Conservation (phyloP, 768 basidiomycete species). For the Russula sp. region DNA sequence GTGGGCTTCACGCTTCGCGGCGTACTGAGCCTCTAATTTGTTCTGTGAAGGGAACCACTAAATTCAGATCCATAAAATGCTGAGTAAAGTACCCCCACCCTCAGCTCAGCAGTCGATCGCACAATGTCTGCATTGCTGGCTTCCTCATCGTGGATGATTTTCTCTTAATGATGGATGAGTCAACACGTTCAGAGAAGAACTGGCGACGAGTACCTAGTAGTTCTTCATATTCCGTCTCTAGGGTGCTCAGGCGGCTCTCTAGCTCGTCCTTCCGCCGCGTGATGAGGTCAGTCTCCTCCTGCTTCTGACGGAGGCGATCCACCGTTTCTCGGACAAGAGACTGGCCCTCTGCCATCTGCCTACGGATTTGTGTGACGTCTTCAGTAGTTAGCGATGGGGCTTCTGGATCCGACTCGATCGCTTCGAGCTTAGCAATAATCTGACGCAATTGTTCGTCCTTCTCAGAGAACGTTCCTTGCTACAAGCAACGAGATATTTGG, state of each 20-base stretch:
- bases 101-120: slow-evolving; percentile 85
- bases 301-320: slow-evolving; percentile 80
- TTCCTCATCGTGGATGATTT: slow-evolving; percentile 86
- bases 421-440: slow-evolving; percentile 77
- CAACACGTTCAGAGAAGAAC: slow-evolving; percentile 12
- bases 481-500: slow-evolving; percentile 3
- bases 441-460: slow-evolving; percentile 90
- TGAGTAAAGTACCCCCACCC: slow-evolving; percentile 43
- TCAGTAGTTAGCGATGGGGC: slow-evolving; percentile 57
- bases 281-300: slow-evolving; percentile 89
- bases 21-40: slow-evolving; percentile 92
- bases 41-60: slow-evolving; percentile 41
- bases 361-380: slow-evolving; percentile 72
- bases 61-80: slow-evolving; percentile 13
- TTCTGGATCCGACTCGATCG: slow-evolving; percentile 55
- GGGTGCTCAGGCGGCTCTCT: slow-evolving; percentile 66
- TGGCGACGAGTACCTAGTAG: slow-evolving; percentile 61
- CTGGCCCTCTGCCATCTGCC: slow-evolving; percentile 87
- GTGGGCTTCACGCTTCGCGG: slow-evolving; percentile 86
- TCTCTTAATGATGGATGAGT: slow-evolving; percentile 46
- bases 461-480: slow-evolving; percentile 94
- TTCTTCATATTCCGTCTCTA: slow-evolving; percentile 96
- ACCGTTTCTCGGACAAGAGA: slow-evolving; percentile 79
- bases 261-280: slow-evolving; percentile 78
- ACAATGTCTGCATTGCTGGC: slow-evolving; percentile 73